Evolutionary conservation across 352 stramenopile genomes (phyloP), one percentile per base, ranked within the genome.

Genomic region (Pythium insidiosum): DNA sequence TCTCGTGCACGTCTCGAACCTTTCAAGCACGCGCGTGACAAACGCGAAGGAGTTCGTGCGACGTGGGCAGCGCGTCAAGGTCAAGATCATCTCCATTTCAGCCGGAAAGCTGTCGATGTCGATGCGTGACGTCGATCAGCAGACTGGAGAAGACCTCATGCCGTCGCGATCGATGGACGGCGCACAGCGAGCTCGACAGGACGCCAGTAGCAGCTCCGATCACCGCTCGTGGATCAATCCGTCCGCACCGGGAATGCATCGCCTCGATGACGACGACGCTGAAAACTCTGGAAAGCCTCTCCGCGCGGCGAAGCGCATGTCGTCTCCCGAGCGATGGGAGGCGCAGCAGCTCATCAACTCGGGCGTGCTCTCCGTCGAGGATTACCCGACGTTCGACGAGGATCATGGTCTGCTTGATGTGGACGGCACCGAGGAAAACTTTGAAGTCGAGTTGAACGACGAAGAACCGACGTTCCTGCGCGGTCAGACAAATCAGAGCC

Each of bases 121-220:
- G 15, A 95, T 99, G 58, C 95, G 96, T 43, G 97, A 99, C 67
- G 94, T 98, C 11, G 95, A 99, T 58, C 96, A 99, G 63, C 61
- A 72, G 21, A 97, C 85, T 5, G 96, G 96, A 18, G 37, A 77
- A 45, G 97, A 99, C 66, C 52, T 99, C 5, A 91, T 97, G 82
- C 94, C 95, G 1, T 75, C 90, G 65, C 85, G 95, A 21, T 91
- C 83, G 11, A 71, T 46, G 15, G 65, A 81, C 15, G 77, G 71
- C 16, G 61, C 73, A 0, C 63, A 85, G 25, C 63, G 63, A 18
- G 73, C 71, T 18, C 68, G 73, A 3, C 46, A 74, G 15, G 71
- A 84, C 7, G 71, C 64, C 15, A 63, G 59, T 5, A 52, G 60
- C 0, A 55, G 43, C 15, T 59, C 57, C 0, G 80, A 93, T 48